These are phyloP conservation scores for Chlorella vulgaris DNA, from an alignment of 139 green algal genomes.

Conservation along the genomic window DNA sequence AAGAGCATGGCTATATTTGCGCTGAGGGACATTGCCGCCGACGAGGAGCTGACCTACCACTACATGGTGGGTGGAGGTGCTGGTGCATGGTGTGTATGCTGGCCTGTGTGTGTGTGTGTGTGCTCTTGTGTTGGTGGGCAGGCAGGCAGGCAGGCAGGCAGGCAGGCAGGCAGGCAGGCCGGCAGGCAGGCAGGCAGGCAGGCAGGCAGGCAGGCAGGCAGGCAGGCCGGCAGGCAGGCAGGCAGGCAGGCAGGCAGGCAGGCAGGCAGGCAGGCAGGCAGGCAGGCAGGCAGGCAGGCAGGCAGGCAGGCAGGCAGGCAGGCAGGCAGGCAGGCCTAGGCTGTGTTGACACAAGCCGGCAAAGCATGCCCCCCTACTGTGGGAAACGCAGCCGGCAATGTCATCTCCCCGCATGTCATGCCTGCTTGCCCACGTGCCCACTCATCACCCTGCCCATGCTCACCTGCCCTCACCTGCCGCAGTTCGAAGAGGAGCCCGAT, in stretches of 20 bases:
- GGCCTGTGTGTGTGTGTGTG: not conserved
- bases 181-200: too few species aligned
- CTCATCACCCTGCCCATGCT: not conserved
- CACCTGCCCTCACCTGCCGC: not conserved
- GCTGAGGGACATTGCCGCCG: conserved; percentile 59
- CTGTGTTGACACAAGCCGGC: too few species aligned
- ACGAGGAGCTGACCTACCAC: conserved; percentile 90
- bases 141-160: not conserved
- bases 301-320: too few species aligned
- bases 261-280: too few species aligned
- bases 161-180: too few species aligned
- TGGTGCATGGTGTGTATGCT: not conserved
- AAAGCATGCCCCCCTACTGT: too few species aligned
- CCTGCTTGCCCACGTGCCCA: not conserved
- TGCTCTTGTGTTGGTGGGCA: not conserved
- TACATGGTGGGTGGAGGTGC: conserved; percentile 70
- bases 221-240: too few species aligned
- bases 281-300: too few species aligned
- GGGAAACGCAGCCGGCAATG: not conserved
- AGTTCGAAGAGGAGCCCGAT: conserved; percentile 65
- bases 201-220: too few species aligned
- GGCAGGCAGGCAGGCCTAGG: too few species aligned
- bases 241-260: too few species aligned
- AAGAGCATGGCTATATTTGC: conserved; percentile 85
- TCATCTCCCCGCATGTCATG: not conserved